A percentile compares a stretch with the other conserved stretches of the same genome.
Evolutionary conservation across 2,329 filamentous ascomycete species (phyloP).

Genomic region (Xylariaceae sp.): DNA sequence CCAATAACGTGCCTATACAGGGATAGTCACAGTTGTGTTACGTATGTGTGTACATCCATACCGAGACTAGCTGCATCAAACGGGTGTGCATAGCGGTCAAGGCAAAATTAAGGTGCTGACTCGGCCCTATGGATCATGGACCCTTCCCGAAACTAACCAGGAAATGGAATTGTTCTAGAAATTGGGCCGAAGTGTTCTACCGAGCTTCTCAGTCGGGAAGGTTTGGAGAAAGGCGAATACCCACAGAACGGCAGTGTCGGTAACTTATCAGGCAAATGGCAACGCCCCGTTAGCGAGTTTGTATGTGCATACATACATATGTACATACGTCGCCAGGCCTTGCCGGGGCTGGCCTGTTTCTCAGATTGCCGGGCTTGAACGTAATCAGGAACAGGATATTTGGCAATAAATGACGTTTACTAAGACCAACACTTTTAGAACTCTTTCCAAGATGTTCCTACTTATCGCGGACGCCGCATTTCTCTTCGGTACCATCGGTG

Average conservation of each 20-base stretch:
- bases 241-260: constrained; percentile 20
- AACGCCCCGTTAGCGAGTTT: constrained; percentile 14
- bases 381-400: constrained; percentile 3
- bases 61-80: neutral
- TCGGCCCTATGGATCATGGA: neutral
- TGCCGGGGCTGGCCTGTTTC: constrained; percentile 4
- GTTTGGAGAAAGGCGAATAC: constrained; percentile 13
- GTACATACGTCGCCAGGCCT: neutral
- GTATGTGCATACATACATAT: constrained; percentile 22
- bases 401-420: constrained; percentile 3
- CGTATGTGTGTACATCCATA: neutral
- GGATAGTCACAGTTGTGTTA: neutral
- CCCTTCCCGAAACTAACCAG: neutral
- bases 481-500: constrained; percentile 4
- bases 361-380: constrained; percentile 11
- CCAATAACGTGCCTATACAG: neutral
- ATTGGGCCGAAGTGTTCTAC: constrained; percentile 26
- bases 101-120: neutral
- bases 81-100: neutral
- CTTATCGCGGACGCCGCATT: neutral
- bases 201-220: constrained; percentile 26
- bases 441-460: constrained; percentile 4
- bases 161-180: constrained; percentile 19
- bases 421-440: constrained; percentile 2
- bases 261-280: constrained; percentile 15